A percentile compares a stretch with the other conserved stretches of the same genome.
Evolutionary conservation across 2,329 filamentous ascomycete species (phyloP).

Genomic region (Nemania abortiva): DNA sequence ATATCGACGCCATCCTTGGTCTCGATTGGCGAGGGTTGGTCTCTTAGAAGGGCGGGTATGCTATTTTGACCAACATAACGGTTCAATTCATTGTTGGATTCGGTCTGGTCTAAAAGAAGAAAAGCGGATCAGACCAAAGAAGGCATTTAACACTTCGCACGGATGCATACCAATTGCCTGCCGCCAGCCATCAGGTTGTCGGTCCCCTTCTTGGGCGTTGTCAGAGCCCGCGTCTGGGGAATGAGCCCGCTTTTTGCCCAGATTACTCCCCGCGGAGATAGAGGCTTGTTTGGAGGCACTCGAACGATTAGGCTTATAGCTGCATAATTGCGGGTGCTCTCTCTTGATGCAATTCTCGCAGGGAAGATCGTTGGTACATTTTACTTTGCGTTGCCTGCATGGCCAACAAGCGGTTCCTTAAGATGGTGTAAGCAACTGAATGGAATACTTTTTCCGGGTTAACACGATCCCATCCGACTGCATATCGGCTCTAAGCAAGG

Average conservation of each 20-base stretch:
- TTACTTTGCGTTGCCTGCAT: constrained; percentile 75
- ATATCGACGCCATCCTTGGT: constrained; percentile 68
- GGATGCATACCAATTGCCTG: constrained; percentile 49
- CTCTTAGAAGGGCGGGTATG: constrained; percentile 73
- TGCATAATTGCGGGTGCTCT: constrained; percentile 73
- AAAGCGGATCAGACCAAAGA: constrained; percentile 26
- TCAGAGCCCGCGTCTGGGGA: constrained; percentile 57
- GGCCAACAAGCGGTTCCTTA: constrained; percentile 75
- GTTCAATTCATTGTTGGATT: constrained; percentile 63
- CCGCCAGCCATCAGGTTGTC: constrained; percentile 52
- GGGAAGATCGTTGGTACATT: constrained; percentile 76
- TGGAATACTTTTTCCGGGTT: constrained; percentile 17
- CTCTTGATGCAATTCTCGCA: constrained; percentile 77
- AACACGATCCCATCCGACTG: constrained; percentile 10
- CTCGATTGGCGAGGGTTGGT: constrained; percentile 67
- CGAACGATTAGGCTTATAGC: constrained; percentile 72
- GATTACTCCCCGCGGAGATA: constrained; percentile 45
- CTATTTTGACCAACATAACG: constrained; percentile 76
- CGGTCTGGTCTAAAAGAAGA: constrained; percentile 61
- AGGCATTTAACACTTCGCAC: not conserved
- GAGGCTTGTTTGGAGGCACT: constrained; percentile 53
- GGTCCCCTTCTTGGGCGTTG: constrained; percentile 54
- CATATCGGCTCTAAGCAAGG: not conserved
- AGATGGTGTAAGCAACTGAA: constrained; percentile 40
- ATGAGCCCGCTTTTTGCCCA: constrained; percentile 58